Percentiles rank a stretch among this genome's conserved stretches.
Conservation (phyloP, 768 basidiomycete species). For the Boletus sp. region DNA sequence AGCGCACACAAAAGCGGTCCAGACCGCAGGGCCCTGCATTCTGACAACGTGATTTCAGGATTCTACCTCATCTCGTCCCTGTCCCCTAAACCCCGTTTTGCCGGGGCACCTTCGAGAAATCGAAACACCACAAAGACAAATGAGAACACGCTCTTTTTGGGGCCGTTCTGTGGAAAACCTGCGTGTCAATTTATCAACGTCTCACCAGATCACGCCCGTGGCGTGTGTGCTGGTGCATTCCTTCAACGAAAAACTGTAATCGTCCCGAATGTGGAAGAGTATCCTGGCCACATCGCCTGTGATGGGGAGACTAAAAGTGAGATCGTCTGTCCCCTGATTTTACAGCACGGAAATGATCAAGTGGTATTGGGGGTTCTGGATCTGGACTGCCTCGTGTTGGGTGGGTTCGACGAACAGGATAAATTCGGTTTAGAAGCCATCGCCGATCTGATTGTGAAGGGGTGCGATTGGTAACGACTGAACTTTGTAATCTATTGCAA, state of each 20-base stretch:
- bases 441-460: slow-evolving; percentile 55
- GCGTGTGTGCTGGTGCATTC: slow-evolving; percentile 86
- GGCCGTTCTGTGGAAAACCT: slow-evolving; percentile 87
- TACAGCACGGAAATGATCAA: slow-evolving; percentile 30
- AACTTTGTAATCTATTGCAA: slow-evolving; percentile 14
- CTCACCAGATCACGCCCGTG: slow-evolving; percentile 50
- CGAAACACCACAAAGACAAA: slow-evolving; percentile 9
- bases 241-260: slow-evolving; percentile 51
- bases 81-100: slow-evolving; percentile 48
- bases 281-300: slow-evolving; percentile 94
- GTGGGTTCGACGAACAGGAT: slow-evolving; percentile 78
- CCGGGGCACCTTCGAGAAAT: slow-evolving; percentile 9
- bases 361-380: slow-evolving; percentile 65
- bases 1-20: not conserved
- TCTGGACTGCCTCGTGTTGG: slow-evolving; percentile 73
- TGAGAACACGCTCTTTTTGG: slow-evolving; percentile 50
- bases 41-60: slow-evolving; percentile 47
- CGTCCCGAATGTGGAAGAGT: slow-evolving; percentile 74
- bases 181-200: slow-evolving; percentile 83
- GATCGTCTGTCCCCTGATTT: slow-evolving; percentile 76
- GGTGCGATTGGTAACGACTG: slow-evolving; percentile 58
- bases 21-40: not conserved
- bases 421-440: slow-evolving; percentile 72
- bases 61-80: slow-evolving; percentile 75
- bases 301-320: slow-evolving; percentile 90